Evolutionary conservation across 306 rosid genomes (phyloP).

Genomic region (Mimosa pudica): DNA sequence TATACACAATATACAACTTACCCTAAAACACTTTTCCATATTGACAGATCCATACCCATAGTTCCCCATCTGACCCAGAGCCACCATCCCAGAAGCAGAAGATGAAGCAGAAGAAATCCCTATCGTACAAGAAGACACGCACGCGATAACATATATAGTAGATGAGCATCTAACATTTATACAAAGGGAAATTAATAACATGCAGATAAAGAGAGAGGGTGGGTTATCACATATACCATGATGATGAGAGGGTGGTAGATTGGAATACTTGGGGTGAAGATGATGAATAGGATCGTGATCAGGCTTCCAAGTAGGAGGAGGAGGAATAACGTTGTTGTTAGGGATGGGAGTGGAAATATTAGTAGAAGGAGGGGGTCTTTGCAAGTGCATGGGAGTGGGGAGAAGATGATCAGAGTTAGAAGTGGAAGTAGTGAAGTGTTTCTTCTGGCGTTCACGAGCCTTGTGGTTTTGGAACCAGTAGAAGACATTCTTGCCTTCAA

Average conservation of each 20-base stretch:
- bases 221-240: slow-evolving; percentile 48
- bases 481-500: slow-evolving; percentile 67
- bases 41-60: slow-evolving; percentile 75
- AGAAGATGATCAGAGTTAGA: too few relatives aligned
- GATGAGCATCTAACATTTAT: background rate
- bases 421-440: slow-evolving; percentile 47
- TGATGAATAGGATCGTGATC: slow-evolving; percentile 34
- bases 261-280: slow-evolving; percentile 50
- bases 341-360: slow-evolving; percentile 26
- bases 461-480: slow-evolving; percentile 73
- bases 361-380: background rate
- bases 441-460: slow-evolving; percentile 98
- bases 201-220: background rate
- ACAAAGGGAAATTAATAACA: background rate
- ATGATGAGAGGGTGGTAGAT: slow-evolving; percentile 31
- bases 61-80: slow-evolving; percentile 66
- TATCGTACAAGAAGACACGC: background rate
- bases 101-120: slow-evolving; percentile 63
- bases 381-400: background rate
- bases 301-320: slow-evolving; percentile 52
- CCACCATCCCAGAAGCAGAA: slow-evolving; percentile 57
- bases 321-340: too few relatives aligned
- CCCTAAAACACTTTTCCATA: slow-evolving; percentile 88
- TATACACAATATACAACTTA: slow-evolving; percentile 37
- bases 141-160: background rate